Evolutionary conservation across 2,329 filamentous ascomycete genomes (phyloP).

Genomic region (Cytospora schulzeri): DNA sequence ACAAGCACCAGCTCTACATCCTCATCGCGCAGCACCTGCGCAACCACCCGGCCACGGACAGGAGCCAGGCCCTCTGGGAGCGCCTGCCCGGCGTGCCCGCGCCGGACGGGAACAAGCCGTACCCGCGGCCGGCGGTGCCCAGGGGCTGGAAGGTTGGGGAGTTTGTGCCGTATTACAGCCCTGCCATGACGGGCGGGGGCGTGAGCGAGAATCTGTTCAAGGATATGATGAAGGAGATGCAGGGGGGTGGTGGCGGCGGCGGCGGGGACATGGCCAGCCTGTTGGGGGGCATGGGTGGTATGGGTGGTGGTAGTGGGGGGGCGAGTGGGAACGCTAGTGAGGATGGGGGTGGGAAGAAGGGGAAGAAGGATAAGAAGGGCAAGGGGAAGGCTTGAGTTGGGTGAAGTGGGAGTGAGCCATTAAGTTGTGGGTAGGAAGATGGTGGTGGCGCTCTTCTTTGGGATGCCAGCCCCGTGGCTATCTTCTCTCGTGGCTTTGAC

Average conservation of each 20-base stretch:
- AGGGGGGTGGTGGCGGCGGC: slow-evolving; percentile 41
- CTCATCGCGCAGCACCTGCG: slow-evolving; percentile 77
- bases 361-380: slow-evolving; percentile 52
- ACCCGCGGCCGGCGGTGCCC: slow-evolving; percentile 74
- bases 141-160: slow-evolving; percentile 88
- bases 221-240: slow-evolving; percentile 97
- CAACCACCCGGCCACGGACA: slow-evolving; percentile 74
- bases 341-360: slow-evolving; percentile 38
- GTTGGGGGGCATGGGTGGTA: slow-evolving; percentile 32
- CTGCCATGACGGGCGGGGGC: slow-evolving; percentile 88
- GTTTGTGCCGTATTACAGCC: slow-evolving; percentile 83
- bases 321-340: slow-evolving; percentile 34
- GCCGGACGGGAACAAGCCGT: slow-evolving; percentile 61
- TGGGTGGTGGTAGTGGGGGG: slow-evolving; percentile 35
- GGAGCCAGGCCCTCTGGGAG: slow-evolving; percentile 67
- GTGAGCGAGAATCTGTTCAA: slow-evolving; percentile 93
- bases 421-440: too few relatives aligned
- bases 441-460: too few relatives aligned
- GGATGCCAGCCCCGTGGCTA: too few relatives aligned
- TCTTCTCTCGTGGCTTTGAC: too few relatives aligned
- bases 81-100: slow-evolving; percentile 74
- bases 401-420: background rate
- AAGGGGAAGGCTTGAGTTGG: slow-evolving; percentile 45
- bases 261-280: slow-evolving; percentile 35
- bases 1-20: slow-evolving; percentile 85